Evolutionary conservation across 176 grass and related monocot species (phyloP).

Genomic region (Paspalum vaginatum): DNA sequence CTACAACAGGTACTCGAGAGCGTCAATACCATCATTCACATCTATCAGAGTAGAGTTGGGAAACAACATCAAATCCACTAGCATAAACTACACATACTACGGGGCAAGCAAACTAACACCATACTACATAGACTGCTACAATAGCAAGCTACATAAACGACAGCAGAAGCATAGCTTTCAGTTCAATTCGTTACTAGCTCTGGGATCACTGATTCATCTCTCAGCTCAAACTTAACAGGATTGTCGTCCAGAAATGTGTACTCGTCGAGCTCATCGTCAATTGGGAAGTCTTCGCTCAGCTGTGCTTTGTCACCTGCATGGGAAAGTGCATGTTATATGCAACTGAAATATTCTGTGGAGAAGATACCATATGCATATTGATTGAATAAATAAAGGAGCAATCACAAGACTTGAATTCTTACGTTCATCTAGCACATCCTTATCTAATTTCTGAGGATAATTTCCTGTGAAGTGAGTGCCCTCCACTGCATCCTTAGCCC

Average conservation of each 20-base stretch:
- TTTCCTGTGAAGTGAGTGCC: conserved; percentile 49
- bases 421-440: conserved; percentile 53
- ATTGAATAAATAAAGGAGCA: conserved; percentile 27
- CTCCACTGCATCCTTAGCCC: conserved; percentile 65
- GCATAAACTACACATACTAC: conserved; percentile 3
- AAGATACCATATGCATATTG: not conserved
- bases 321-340: conserved; percentile 1
- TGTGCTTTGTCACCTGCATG: conserved; percentile 44
- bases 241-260: conserved; percentile 47
- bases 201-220: conserved; percentile 17
- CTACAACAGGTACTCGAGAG: not conserved
- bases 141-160: not conserved
- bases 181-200: conserved; percentile 30
- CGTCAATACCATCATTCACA: not conserved
- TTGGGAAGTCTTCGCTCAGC: conserved; percentile 26
- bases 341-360: not conserved
- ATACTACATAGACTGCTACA: conserved; percentile 2
- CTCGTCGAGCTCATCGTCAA: conserved; percentile 38
- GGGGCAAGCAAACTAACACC: conserved; percentile 15
- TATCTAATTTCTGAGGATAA: conserved; percentile 50
- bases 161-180: not conserved
- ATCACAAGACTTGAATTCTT: conserved; percentile 19
- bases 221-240: conserved; percentile 51
- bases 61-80: not conserved
- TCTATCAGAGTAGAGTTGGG: not conserved